Percentiles rank a stretch among this genome's conserved stretches.
Evolutionary conservation across 2,329 filamentous ascomycete genomes (phyloP).

Genomic region (Aureobasidium leucospermi): DNA sequence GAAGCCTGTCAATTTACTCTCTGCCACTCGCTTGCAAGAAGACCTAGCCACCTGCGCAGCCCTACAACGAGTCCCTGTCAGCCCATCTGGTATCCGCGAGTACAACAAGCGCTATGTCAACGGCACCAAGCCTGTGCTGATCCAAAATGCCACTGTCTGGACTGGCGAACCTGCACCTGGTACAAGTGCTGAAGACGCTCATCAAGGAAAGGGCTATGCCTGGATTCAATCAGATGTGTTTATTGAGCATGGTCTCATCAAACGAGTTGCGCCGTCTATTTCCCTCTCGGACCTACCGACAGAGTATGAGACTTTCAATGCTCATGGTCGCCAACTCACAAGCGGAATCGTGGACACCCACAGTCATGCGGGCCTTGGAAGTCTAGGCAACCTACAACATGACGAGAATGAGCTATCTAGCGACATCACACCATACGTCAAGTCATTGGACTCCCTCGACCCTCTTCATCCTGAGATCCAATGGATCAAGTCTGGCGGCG

Average conservation of each 20-base stretch:
- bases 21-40: constrained; percentile 44
- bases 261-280: constrained; percentile 44
- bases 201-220: constrained; percentile 51
- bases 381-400: constrained; percentile 49
- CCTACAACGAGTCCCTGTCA: constrained; percentile 48
- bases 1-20: constrained; percentile 33
- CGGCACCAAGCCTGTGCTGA: constrained; percentile 53
- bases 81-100: constrained; percentile 49
- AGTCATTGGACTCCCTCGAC: constrained; percentile 58
- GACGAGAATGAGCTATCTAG: constrained; percentile 59
- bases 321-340: constrained; percentile 54
- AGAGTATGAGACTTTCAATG: constrained; percentile 49
- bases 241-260: constrained; percentile 55
- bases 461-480: constrained; percentile 58
- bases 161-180: constrained; percentile 52
- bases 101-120: constrained; percentile 55
- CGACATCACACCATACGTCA: constrained; percentile 61
- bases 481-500: constrained; percentile 65
- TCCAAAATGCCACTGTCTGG: constrained; percentile 62
- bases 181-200: constrained; percentile 47
- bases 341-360: constrained; percentile 67
- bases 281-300: constrained; percentile 36
- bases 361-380: constrained; percentile 55
- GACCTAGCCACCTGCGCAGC: constrained; percentile 51
- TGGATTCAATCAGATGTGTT: constrained; percentile 57